Base-by-base conservation (phyloP, 768 basidiomycete species). In the Tylopilus sp. region DNA sequence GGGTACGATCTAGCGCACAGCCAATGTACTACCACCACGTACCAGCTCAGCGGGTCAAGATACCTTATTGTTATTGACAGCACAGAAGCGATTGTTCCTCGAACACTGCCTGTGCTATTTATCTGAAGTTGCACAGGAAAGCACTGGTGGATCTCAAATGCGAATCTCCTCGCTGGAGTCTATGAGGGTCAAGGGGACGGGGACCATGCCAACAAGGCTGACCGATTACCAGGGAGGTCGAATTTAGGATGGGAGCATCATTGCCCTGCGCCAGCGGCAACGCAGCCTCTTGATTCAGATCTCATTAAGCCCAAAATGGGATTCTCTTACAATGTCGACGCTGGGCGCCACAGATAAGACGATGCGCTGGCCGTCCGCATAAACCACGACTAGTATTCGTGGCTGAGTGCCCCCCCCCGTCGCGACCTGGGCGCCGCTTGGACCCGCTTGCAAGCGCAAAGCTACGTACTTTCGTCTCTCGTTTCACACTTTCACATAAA, bases 191-290 rank as follows among this genome's bases (percentile, higher is more conserved):
- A 43, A 64, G 62, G 61, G 61, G 4, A 48, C 52, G 41, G 43
- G 13, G 53, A 41, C 53, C 48, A 56, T 62, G 57, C 57, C 55
- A 60, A 64, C 61, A 40, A 57, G 55, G 57, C 21, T 35, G 25
- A 12, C 44, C 39, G 21, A 56, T 57, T 50, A 40, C 63, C 57
- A 49, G 41, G 42, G 40, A 50, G 28, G 56, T 44, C 40, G 17
- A 26, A 9, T 18, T 31, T 30, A 39, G 23, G 36, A 35, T 33
- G 47, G 38, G 47, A 35, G 44, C 44, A 38, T 9, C 41, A 15
- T 30, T 51, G 53, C 39, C 26, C n/a, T 40, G 9, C 10, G 13
- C 11, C 12, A 11, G 40, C 15, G 45, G 40, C 43, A 33, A 40
- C 33, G 30, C 47, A 6, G 7, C 10, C 26, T 10, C 26, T 28